Percentiles rank a stretch among this genome's conserved stretches.
phyloP scores from a whole-genome alignment of 768 basidiomycete species.

The Nidularia sp. region DNA sequence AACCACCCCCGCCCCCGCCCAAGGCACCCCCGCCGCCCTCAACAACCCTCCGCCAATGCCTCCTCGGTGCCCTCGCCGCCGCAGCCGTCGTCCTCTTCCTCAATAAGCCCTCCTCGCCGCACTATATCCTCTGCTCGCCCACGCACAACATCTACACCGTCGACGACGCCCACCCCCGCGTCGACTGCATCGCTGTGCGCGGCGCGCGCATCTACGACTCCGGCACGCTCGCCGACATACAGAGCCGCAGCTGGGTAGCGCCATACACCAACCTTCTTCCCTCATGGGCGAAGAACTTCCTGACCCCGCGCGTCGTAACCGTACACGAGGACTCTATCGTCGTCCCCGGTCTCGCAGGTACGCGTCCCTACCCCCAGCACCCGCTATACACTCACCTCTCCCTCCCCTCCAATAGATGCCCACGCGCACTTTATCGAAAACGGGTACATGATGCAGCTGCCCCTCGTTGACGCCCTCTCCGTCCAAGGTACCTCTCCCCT shows the following conservation, averaged over 20 bases:
- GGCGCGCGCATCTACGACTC: constrained; percentile 40
- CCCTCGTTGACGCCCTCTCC: constrained; percentile 54
- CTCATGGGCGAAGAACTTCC: too few relatives aligned
- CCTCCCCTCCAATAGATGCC: constrained; percentile 45
- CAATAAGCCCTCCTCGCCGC: constrained; percentile 1
- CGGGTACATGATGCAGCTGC: constrained; percentile 66
- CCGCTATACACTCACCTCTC: too few relatives aligned
- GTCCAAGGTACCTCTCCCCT: constrained; percentile 41
- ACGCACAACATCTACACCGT: constrained; percentile 65
- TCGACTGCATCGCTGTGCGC: constrained; percentile 59
- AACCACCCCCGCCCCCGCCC: neutral
- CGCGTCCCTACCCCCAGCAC: neutral
- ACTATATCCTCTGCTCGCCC: constrained; percentile 58
- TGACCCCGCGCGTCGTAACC: too few relatives aligned
- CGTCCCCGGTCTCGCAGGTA: constrained; percentile 74
- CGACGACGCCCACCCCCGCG: constrained; percentile 42
- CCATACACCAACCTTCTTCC: too few relatives aligned
- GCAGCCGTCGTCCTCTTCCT: neutral
- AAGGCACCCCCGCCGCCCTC: neutral
- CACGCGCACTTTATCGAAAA: constrained; percentile 78
- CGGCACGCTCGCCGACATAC: constrained; percentile 40
- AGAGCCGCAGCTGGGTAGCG: too few relatives aligned
- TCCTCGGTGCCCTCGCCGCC: constrained; percentile 4
- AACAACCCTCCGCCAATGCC: neutral
- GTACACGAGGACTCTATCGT: constrained; percentile 27